Conservation (phyloP, 2,329 filamentous ascomycete genomes). For the Tolypocladium guangdongense region DNA sequence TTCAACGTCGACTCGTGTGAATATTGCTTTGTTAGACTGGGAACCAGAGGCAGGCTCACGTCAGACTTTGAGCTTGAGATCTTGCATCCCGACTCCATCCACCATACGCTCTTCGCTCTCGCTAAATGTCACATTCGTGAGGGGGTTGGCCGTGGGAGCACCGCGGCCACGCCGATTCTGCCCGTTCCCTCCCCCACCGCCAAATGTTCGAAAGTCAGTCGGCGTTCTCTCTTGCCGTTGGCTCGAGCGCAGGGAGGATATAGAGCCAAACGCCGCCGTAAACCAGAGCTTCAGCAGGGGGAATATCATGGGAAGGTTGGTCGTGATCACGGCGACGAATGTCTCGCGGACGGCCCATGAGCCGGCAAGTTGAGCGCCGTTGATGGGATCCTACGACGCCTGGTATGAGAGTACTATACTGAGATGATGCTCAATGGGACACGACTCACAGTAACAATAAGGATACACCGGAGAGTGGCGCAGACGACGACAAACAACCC, state of each 20-base stretch:
- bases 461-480: constrained; percentile 22
- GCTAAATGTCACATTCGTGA: constrained; percentile 8
- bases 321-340: constrained; percentile 31
- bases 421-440: background rate
- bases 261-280: constrained; percentile 11
- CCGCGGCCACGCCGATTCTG: constrained; percentile 5
- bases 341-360: constrained; percentile 32
- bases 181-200: constrained; percentile 5
- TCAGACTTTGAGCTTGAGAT: constrained; percentile 5
- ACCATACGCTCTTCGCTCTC: constrained; percentile 14
- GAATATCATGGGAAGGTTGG: constrained; percentile 34
- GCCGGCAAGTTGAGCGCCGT: constrained; percentile 28
- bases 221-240: constrained; percentile 10
- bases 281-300: constrained; percentile 29
- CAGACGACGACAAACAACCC: constrained; percentile 29
- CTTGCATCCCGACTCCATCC: constrained; percentile 8
- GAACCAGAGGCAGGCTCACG: background rate
- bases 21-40: background rate
- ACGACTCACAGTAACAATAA: constrained; percentile 16
- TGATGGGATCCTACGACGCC: constrained; percentile 22
- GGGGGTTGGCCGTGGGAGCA: constrained; percentile 6
- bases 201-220: constrained; percentile 9
- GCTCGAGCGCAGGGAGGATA: constrained; percentile 11
- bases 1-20: background rate
- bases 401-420: background rate